Evolutionary conservation across 805 yeast species (phyloP).

Genomic region (Saccharomyces paradoxus): DNA sequence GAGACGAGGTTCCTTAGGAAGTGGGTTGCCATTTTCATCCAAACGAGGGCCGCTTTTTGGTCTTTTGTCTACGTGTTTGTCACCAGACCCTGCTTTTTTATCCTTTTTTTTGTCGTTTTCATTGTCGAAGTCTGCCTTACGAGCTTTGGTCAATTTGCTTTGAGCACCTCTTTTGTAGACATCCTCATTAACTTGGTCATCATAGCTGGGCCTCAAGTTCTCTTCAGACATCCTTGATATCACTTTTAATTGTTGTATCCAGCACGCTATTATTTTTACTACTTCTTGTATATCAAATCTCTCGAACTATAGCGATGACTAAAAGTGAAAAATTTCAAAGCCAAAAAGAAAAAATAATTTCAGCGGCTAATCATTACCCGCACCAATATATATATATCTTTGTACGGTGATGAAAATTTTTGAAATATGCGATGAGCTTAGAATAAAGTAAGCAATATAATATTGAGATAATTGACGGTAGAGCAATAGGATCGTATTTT

Average conservation of each 20-base stretch:
- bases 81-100: neutral
- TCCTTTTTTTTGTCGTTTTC: conserved; percentile 1
- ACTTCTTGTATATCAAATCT: neutral
- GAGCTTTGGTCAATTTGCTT: conserved; percentile 28
- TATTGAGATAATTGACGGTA: neutral
- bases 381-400: neutral
- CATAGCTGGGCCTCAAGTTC: conserved; percentile 22
- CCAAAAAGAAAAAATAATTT: neutral
- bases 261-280: neutral
- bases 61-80: conserved; percentile 13
- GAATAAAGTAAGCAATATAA: conserved; percentile 1
- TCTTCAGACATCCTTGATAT: conserved; percentile 13
- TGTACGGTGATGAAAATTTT: conserved; percentile 8
- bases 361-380: neutral
- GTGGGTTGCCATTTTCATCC: conserved; percentile 58
- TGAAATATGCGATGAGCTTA: conserved; percentile 16
- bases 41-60: conserved; percentile 6
- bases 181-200: conserved; percentile 33
- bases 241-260: neutral
- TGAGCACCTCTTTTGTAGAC: conserved; percentile 37
- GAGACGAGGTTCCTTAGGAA: conserved; percentile 49
- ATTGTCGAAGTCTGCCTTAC: conserved; percentile 21
- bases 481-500: neutral
- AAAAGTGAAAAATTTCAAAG: conserved; percentile 4
- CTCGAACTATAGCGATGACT: neutral